Evolutionary conservation across 306 rosid species (phyloP), one percentile per base, ranked within the genome.

Genomic region (Heteromeles arbutifolia): DNA sequence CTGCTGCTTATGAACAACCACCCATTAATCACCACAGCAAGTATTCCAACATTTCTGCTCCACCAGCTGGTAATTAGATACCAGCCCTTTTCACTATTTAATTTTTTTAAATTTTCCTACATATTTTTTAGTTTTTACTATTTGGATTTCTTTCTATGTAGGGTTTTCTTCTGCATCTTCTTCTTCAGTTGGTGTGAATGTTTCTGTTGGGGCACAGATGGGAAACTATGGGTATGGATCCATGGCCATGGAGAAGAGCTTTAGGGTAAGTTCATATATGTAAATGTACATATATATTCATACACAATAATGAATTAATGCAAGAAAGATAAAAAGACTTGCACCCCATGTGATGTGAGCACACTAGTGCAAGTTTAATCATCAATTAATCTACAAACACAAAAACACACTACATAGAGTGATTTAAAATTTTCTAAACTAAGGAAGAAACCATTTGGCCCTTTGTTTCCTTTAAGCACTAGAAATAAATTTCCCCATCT

Each of bases 191-290:
- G 89, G 85, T 53, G 78, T 88, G 89, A 79, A 80, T 61, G 53
- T 15, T 50, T 50, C 87, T 45, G 70, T 84, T 45, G 92, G 91
- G 11, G 62, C 62, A 57, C 95, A 87, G 78, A 84, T 86, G 81
- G 98, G 90, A 32, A 87, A 73, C 79, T 90, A 80, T 80, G 98
- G 91, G 8, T 90, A 87, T 80, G 97, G 93, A 75, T 81, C 90
- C 68, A 81, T 86, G 65, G 86, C 92, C 11, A 85, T 90, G 88
- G 98, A 91, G 54, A 91, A 90, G 82, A 83, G 90, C 77, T 92
- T 94, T 86, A 94, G 95, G 87, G 98, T 90, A 84, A 88, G 96
- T 44, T 57, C 10, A 57, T 57, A 50, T 50, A 5, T 15, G 54
- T 5, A 50, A 50, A 50, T 50, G 18, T 50, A 48, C 5, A 50